A percentile compares a stretch with the other conserved stretches of the same genome.
Evolutionary conservation across 2,329 filamentous ascomycete genomes (phyloP).

Genomic region (Tolypocladium tropicale): DNA sequence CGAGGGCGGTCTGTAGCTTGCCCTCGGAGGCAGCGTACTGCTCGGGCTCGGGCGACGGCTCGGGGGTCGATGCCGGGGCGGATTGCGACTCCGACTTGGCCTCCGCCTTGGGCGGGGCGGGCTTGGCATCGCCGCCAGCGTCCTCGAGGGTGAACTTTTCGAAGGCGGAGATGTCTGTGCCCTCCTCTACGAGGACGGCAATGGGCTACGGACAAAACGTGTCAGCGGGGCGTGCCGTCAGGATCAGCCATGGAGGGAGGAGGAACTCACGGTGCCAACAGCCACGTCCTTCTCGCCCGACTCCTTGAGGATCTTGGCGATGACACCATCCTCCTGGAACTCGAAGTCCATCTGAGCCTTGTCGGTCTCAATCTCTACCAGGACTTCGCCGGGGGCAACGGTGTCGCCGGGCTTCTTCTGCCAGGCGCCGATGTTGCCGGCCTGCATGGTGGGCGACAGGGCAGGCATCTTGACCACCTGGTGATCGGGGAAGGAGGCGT

Average conservation of each 20-base stretch:
- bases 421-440: conserved; percentile 94
- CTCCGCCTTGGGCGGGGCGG: conserved; percentile 56
- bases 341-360: conserved; percentile 99
- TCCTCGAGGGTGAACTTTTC: conserved; percentile 81
- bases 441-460: conserved; percentile 93
- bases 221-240: conserved; percentile 6
- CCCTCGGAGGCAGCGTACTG: conserved; percentile 67
- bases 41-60: conserved; percentile 43
- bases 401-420: conserved; percentile 92
- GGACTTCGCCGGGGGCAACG: conserved; percentile 82
- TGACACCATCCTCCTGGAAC: conserved; percentile 94
- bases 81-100: conserved; percentile 52
- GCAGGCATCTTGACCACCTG: conserved; percentile 96
- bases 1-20: conserved; percentile 71
- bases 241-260: too few relatives aligned
- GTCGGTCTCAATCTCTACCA: conserved; percentile 98
- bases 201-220: conserved; percentile 60
- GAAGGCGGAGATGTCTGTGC: conserved; percentile 76
- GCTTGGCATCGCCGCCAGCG: conserved; percentile 68
- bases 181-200: conserved; percentile 88
- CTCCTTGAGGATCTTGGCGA: conserved; percentile 90
- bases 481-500: conserved; percentile 86
- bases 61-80: conserved; percentile 36
- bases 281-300: conserved; percentile 88
- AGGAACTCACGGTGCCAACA: conserved; percentile 76